Percentiles rank a stretch among this genome's conserved stretches.
phyloP scores from a whole-genome alignment of 495 filamentous ascomycete species.

The Penicillium lagena region DNA sequence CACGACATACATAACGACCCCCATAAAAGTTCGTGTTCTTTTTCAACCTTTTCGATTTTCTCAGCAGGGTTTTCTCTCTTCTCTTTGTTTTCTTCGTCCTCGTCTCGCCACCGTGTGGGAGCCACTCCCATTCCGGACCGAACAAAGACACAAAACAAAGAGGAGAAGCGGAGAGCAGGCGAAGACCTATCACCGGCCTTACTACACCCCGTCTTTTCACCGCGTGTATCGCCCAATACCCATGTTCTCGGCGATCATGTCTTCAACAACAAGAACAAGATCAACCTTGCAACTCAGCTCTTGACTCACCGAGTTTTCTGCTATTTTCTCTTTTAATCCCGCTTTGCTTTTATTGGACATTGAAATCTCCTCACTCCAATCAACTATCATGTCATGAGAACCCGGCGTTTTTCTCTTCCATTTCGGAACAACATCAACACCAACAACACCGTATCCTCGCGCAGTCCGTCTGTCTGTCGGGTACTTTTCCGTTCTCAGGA shows the following conservation, averaged over 20 bases:
- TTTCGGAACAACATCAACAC: background rate
- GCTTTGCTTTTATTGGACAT: background rate
- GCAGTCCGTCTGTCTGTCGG: too few species aligned
- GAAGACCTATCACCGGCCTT: too few species aligned
- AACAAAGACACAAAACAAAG: too few species aligned
- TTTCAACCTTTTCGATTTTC: background rate
- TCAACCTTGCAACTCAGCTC: too few species aligned
- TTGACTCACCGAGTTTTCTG: too few species aligned
- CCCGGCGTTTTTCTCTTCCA: constrained; percentile 9
- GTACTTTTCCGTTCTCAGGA: too few species aligned
- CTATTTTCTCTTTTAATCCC: too few species aligned
- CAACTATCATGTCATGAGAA: constrained; percentile 2
- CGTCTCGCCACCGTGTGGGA: background rate
- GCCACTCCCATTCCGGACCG: too few species aligned
- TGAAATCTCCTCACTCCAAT: constrained; percentile 8
- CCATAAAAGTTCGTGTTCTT: constrained; percentile 18
- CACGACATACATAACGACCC: constrained; percentile 19
- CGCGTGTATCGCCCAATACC: constrained; percentile 8
- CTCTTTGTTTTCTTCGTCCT: constrained; percentile 5
- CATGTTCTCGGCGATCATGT: constrained; percentile 1
- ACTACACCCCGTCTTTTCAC: background rate
- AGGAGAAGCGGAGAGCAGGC: too few species aligned
- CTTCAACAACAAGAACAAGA: too few species aligned
- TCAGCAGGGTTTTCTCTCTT: background rate
- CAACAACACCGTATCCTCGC: too few species aligned